Evolutionary conservation across 352 stramenopile genomes (phyloP).

Genomic region (Ophiocytium majus): DNA sequence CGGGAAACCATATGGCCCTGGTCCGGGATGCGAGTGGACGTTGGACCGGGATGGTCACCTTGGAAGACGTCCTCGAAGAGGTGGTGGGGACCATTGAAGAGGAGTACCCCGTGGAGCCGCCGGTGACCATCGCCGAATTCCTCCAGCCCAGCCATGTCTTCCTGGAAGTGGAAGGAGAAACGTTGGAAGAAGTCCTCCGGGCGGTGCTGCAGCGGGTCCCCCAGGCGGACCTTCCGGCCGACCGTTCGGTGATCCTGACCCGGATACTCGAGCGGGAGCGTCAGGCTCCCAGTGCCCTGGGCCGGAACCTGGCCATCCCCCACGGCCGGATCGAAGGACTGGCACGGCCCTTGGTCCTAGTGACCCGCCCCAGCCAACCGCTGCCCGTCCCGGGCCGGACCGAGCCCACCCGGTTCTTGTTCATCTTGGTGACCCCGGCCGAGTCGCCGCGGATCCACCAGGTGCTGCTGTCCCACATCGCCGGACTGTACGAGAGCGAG

Average conservation of each 20-base stretch:
- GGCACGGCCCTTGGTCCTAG: background rate
- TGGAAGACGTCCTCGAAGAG: conserved; percentile 12
- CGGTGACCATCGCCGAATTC: background rate
- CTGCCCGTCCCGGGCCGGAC: background rate
- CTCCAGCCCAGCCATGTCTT: background rate
- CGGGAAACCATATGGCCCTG: background rate
- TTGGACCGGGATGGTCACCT: background rate
- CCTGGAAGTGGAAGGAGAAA: background rate
- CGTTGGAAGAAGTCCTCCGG: background rate
- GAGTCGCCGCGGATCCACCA: too few relatives aligned
- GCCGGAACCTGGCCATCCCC: background rate
- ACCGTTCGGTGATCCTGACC: background rate
- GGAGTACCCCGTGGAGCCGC: background rate
- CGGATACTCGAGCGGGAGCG: background rate
- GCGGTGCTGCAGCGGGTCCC: background rate
- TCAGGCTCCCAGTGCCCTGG: background rate
- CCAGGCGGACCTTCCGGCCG: background rate
- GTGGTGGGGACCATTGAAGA: background rate
- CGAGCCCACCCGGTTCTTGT: background rate
- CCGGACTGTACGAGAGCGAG: too few relatives aligned
- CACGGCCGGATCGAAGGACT: background rate
- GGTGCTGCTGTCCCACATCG: too few relatives aligned
- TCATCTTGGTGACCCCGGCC: background rate
- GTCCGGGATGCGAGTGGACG: background rate
- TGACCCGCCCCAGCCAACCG: background rate